Evolutionary conservation across 805 yeast species (phyloP).

Genomic region (Cyberlindnera euphorbiae): DNA sequence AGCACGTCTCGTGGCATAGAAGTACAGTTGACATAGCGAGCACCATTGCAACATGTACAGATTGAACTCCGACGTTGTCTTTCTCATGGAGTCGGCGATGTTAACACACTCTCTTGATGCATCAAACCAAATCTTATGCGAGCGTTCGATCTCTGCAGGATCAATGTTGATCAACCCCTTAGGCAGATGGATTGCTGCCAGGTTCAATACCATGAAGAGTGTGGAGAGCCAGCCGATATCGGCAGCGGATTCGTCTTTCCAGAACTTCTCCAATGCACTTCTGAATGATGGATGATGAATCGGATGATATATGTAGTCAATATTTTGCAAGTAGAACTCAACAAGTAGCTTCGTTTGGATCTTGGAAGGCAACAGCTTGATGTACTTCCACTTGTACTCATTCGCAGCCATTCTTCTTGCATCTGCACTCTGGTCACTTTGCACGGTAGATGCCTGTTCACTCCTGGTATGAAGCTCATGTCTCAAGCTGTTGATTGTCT

Average conservation of each 20-base stretch:
- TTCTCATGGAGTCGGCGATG: constrained; percentile 17
- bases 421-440: too few relatives aligned
- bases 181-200: constrained; percentile 27
- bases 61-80: constrained; percentile 13
- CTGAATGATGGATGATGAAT: constrained; percentile 27
- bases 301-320: constrained; percentile 29
- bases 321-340: constrained; percentile 25
- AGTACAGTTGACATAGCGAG: constrained; percentile 26
- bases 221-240: constrained; percentile 25
- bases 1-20: constrained; percentile 26
- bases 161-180: constrained; percentile 24
- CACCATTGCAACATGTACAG: constrained; percentile 23
- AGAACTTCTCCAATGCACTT: constrained; percentile 15
- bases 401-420: constrained; percentile 1
- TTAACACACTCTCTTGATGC: constrained; percentile 24
- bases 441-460: too few relatives aligned
- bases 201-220: constrained; percentile 21
- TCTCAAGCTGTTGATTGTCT: constrained; percentile 9
- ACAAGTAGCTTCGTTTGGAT: constrained; percentile 23
- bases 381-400: constrained; percentile 17
- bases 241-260: constrained; percentile 19
- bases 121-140: constrained; percentile 26
- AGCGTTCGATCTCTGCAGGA: constrained; percentile 22
- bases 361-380: constrained; percentile 21
- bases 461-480: constrained; percentile 7